Evolutionary conservation across 192 early-diverging fungal species (phyloP), one percentile per base, ranked within the genome.

Genomic region (Backusella parvicylindrica): DNA sequence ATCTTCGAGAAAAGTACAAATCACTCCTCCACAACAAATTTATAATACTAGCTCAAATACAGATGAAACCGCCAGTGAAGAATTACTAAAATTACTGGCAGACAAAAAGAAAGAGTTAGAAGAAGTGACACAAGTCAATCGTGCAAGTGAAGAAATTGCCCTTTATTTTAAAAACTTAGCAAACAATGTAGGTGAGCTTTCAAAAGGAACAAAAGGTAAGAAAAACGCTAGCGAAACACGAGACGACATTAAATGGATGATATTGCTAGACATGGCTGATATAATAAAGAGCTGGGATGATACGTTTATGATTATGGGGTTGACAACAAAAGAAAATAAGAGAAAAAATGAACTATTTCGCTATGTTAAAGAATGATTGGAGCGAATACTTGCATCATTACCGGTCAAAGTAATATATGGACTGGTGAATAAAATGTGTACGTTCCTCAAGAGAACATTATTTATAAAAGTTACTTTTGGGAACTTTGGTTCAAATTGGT

Each of bases 241-340:
- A 33, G 3, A 28, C 23, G 6, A 50, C 1, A 50, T 16, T 33
- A n/a, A 33, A 50, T 6, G n/a, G n/a, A n/a, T n/a, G 0, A 0
- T 36, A 30, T 71, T 32, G 1, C 28, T 53, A 72, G 70, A 30
- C 9, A 30, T 72, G 13, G n/a, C 70, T 0, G 15, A 72, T 16
- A 60, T 36, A 30, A 13, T 72, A n/a, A 30, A 35, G 16, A 64
- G 41, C 8, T 73, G 72, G 72, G 60, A 73, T 7, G 32, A 63
- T 41, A 38, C 37, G 40, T 65, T 73, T 33, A n/a, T 36, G 3
- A 41, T 73, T 12, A 73, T 73, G 72, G 56, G 72, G 9, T 26
- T 41, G 7, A 37, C 37, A 7, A 65, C 40, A 43, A 35, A 32
- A 60, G 33, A 43, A 28, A 36, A 35, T 23, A 37, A 70, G 53